Evolutionary conservation across 495 filamentous ascomycete species (phyloP), one percentile per base, ranked within the genome.

Genomic region (Penicillium mononematosum): DNA sequence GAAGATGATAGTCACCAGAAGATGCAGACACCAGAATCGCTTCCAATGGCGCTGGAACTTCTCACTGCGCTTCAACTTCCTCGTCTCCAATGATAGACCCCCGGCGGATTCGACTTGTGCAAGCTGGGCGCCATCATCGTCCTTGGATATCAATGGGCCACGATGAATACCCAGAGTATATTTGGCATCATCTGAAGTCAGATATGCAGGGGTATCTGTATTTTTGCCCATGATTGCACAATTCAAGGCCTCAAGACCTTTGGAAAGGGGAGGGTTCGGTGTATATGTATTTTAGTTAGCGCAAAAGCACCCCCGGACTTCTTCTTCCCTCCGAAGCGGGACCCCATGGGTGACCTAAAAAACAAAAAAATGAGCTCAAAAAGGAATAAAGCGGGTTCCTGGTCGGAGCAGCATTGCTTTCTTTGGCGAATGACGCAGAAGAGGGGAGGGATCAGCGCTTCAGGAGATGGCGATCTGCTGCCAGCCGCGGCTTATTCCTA

Each of bases 11-110:
- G 53, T 58, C 29, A 59, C 61, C 25, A 75, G 53, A 14, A 61
- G 31, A 77, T 72, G 70, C 45, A 62, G 63, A 50, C 68, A 75
- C 72, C 72, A 77, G 59, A 75, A 77, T n/a, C 74, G 69, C 42
- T 65, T 67, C 63, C 71, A 77, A 59, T 77, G 74, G 20, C 67
- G 68, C 3, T 64, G 53, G 2, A 74, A 41, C n/a, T 60, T 68
- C 46, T 72, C 63, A 9, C 48, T 59, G 16, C 50, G 58, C 50
- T 66, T 72, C 45, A 61, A 56, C 25, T 67, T 54, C 20, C 49
- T 61, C 12, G 62, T 69, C 31, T 67, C 70, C 17, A 76, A 52
- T 5, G 71, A 70, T 12, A 69, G 53, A 5, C 67, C 66, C 9
- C 70, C 64, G 1, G 60, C 63, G 9, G 67, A 69, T 44, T 71